These are phyloP conservation scores for Smithsoniella earleae DNA, from an alignment of 163 green algal genomes.

Conservation along the genomic window DNA sequence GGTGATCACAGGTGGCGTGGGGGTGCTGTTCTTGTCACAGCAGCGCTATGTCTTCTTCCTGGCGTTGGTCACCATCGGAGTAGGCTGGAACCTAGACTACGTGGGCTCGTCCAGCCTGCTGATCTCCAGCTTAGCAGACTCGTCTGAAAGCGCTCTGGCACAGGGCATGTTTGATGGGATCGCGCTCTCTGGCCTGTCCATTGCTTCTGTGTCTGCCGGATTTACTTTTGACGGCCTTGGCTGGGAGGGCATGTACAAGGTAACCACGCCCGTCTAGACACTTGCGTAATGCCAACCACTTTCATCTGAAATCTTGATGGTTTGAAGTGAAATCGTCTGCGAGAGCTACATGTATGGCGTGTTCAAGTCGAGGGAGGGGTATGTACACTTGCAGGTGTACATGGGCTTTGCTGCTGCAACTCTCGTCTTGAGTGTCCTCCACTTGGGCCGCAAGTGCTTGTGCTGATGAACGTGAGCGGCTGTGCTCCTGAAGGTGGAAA, in stretches of 20 bases:
- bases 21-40: conserved; percentile 1
- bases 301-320: no score
- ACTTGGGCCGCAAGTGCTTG: no score
- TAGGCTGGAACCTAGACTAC: conserved; percentile 29
- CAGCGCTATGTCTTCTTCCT: not conserved
- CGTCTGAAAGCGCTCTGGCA: not conserved
- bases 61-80: conserved; percentile 3
- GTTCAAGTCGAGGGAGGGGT: no score
- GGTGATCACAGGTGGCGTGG: not conserved
- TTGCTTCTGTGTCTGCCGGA: not conserved
- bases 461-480: no score
- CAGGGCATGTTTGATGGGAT: conserved; percentile 26
- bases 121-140: not conserved
- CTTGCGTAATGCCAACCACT: no score
- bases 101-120: conserved; percentile 6
- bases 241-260: conserved; percentile 9
- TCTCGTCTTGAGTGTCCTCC: no score
- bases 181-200: not conserved
- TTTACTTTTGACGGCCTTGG: conserved; percentile 27
- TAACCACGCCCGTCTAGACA: no score
- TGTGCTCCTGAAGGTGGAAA: no score
- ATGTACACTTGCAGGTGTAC: no score
- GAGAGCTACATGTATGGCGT: no score
- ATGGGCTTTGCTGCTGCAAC: no score
- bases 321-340: no score